Percentiles rank a stretch among this genome's conserved stretches.
phyloP scores from a whole-genome alignment of 768 basidiomycete genomes.

The Xerocomellus chrysenteron region DNA sequence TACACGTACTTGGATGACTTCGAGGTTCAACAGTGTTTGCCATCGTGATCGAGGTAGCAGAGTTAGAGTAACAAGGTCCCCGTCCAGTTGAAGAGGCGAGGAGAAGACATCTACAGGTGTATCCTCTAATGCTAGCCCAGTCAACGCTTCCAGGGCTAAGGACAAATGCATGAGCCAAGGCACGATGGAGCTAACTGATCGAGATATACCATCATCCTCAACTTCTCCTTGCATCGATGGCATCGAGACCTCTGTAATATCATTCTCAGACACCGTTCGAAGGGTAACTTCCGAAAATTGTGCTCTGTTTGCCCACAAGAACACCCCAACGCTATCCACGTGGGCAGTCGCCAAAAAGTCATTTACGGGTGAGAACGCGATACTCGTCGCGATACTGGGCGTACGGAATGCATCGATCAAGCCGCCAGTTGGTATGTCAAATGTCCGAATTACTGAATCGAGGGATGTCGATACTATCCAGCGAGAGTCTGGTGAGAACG shows the following conservation, averaged over 20 bases:
- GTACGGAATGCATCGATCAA: slow-evolving; percentile 93
- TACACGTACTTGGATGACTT: slow-evolving; percentile 77
- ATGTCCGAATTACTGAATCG: slow-evolving; percentile 91
- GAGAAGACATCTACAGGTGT: slow-evolving; percentile 68
- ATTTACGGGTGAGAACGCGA: slow-evolving; percentile 91
- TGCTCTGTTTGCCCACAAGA: slow-evolving; percentile 97
- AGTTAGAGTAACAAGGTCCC: slow-evolving; percentile 90
- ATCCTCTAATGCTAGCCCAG: slow-evolving; percentile 60
- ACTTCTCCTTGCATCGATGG: slow-evolving; percentile 82
- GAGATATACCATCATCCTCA: slow-evolving; percentile 74
- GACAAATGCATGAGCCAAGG: slow-evolving; percentile 7
- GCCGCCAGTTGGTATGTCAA: slow-evolving; percentile 90
- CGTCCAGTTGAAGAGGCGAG: slow-evolving; percentile 86
- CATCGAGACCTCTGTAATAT: slow-evolving; percentile 64
- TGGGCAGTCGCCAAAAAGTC: slow-evolving; percentile 97
- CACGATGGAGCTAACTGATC: background rate
- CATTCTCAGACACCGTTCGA: slow-evolving; percentile 74
- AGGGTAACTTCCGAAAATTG: slow-evolving; percentile 88
- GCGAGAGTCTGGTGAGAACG: slow-evolving; percentile 92
- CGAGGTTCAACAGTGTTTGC: slow-evolving; percentile 96
- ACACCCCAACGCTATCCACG: slow-evolving; percentile 90
- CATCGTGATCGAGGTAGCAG: slow-evolving; percentile 89
- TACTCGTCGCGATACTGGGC: slow-evolving; percentile 80
- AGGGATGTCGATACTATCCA: slow-evolving; percentile 90
- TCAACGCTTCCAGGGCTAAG: slow-evolving; percentile 69